phyloP scores from a whole-genome alignment of 2,329 filamentous ascomycete species.

The Keithomyces neogunnii region DNA sequence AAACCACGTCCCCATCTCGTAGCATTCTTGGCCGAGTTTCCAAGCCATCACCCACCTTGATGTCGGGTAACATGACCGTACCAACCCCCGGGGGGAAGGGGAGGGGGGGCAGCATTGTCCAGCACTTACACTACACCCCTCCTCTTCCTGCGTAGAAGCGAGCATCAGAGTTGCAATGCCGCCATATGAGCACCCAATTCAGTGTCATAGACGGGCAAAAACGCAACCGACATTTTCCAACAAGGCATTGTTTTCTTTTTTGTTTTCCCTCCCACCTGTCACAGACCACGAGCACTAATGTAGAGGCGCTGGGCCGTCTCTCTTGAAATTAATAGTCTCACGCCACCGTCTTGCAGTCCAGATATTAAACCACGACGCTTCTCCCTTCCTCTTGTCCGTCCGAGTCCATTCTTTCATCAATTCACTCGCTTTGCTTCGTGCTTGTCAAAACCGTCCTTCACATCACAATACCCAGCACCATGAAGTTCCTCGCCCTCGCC shows the following conservation, averaged over 20 bases:
- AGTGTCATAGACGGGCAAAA: neutral
- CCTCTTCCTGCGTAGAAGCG: no score
- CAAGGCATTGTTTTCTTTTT: neutral
- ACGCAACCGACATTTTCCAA: neutral
- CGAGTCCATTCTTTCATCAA: neutral
- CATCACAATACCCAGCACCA: conserved; percentile 17
- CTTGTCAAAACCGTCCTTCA: conserved; percentile 7
- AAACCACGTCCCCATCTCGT: no score
- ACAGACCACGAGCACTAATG: neutral
- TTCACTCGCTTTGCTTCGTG: conserved; percentile 6
- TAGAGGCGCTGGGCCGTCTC: neutral
- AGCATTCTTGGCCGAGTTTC: no score
- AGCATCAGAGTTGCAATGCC: no score
- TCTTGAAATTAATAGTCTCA: neutral
- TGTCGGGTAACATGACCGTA: no score
- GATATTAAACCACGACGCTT: conserved; percentile 4
- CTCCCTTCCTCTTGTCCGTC: neutral
- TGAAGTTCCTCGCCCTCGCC: conserved; percentile 38
- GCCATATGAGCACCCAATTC: no score
- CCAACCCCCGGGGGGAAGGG: no score
- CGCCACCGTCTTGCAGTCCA: conserved; percentile 5
- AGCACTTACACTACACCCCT: no score
- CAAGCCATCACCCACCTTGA: no score
- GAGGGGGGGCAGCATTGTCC: no score
- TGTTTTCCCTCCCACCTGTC: neutral